phyloP scores from a whole-genome alignment of 1,284 basidiomycete genomes.

The Moniliophthora roreri region DNA sequence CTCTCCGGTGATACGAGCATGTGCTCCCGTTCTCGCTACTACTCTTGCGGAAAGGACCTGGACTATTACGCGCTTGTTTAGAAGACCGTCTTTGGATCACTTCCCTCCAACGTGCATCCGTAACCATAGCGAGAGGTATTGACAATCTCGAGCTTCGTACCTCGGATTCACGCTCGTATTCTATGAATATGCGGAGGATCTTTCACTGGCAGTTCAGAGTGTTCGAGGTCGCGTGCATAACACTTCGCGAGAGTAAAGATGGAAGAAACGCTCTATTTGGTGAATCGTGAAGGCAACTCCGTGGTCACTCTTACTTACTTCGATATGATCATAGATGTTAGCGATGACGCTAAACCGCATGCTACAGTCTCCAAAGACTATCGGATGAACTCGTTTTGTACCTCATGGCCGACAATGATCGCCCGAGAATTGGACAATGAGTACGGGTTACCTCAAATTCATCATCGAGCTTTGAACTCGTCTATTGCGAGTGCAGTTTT shows the following conservation, averaged over 20 bases:
- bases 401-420: conserved; percentile 1
- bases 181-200: conserved; percentile 69
- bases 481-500: background rate
- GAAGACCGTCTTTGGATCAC: conserved; percentile 69
- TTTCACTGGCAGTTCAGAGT: conserved; percentile 47
- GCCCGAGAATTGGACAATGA: background rate
- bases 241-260: background rate
- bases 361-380: background rate
- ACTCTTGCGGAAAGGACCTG: conserved; percentile 69
- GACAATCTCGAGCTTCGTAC: conserved; percentile 60
- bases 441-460: background rate
- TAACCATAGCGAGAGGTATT: conserved; percentile 48
- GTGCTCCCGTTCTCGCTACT: conserved; percentile 61
- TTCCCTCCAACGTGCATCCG: conserved; percentile 48
- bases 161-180: conserved; percentile 43
- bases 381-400: background rate
- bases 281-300: no score
- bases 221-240: background rate
- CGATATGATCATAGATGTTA: background rate
- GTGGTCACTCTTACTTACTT: no score
- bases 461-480: background rate
- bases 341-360: background rate
- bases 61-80: conserved; percentile 61
- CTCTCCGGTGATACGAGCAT: conserved; percentile 52
- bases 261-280: conserved; percentile 1